Evolutionary conservation across 495 filamentous ascomycete genomes (phyloP), one percentile per base, ranked within the genome.

Genomic region (Xylaria palmicola): DNA sequence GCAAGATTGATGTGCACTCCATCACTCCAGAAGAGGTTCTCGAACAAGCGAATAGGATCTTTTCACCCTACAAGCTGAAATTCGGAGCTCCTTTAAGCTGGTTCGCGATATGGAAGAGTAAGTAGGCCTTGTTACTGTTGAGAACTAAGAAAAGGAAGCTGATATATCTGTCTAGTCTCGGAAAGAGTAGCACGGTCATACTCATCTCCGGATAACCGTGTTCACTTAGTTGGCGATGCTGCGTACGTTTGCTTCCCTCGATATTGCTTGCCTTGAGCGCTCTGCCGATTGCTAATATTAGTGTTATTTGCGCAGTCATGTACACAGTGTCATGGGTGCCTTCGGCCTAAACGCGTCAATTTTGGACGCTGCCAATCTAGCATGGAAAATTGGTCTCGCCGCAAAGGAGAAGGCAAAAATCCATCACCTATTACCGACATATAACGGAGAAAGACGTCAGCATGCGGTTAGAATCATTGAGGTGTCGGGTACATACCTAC

Each of bases 271-370:
- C 4, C 7, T n/a, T 7, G 12, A 48, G 8, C n/a, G 17, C 13
- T 3, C 26, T 27, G 4, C 6, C 12, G 17, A 40, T 43, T 22
- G 47, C 45, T 60, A 34, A 60, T 29, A 44, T 54, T 49, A 41
- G 20, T 30, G 6, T 6, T 8, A 22, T 6, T 37, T 44, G 26
- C 24, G 6, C 34, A 67, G 72, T 17, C 70, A 75, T 57, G 67
- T 77, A 8, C 75, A 77, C 63, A 66, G 59, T 12, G 72, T 77
- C n/a, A 64, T 76, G 61, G 74, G 75, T 2, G 75, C 74, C 9
- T 77, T 77, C 43, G 75, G 75, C 37, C 64, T 77, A 19, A 77
- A 77, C 53, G 66, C 74, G 1, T 76, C 75, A 15, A 75, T 77
- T 44, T 49, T 71, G 1, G 75, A 77, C 49, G 66, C 75, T 12